Evolutionary conservation across 1,139 yeast genomes (phyloP).

Genomic region (Hyphopichia burtonii): DNA sequence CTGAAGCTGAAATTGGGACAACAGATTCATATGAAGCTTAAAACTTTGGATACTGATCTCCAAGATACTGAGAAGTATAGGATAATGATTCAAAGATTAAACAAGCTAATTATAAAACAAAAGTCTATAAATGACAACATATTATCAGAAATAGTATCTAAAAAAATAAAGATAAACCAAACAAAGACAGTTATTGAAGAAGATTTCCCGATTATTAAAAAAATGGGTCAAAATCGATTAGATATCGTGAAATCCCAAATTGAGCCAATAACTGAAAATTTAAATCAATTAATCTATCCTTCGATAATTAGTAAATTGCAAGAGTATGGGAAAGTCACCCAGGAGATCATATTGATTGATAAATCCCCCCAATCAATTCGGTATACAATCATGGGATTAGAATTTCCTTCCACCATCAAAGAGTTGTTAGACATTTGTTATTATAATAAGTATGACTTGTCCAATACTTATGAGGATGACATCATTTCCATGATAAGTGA

Average conservation of each 20-base stretch:
- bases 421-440: slow-evolving; percentile 33
- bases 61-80: background rate
- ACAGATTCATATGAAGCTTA: slow-evolving; percentile 9
- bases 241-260: slow-evolving; percentile 31
- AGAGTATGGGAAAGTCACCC: slow-evolving; percentile 16
- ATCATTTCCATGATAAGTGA: background rate
- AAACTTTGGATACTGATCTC: background rate
- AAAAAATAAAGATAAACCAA: slow-evolving; percentile 24
- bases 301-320: slow-evolving; percentile 19
- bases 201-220: slow-evolving; percentile 14
- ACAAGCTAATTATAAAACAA: slow-evolving; percentile 19
- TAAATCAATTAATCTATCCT: slow-evolving; percentile 20
- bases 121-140: slow-evolving; percentile 23
- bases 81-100: slow-evolving; percentile 9
- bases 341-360: slow-evolving; percentile 28
- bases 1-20: slow-evolving; percentile 18
- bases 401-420: slow-evolving; percentile 34
- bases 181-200: slow-evolving; percentile 17
- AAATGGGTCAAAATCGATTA: slow-evolving; percentile 20
- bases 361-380: slow-evolving; percentile 20
- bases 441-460: slow-evolving; percentile 15
- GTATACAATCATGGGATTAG: slow-evolving; percentile 35
- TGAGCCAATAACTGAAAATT: slow-evolving; percentile 25
- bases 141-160: slow-evolving; percentile 24
- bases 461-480: slow-evolving; percentile 10